Conservation (phyloP, 345 rosid species). For the Ricinus communis region DNA sequence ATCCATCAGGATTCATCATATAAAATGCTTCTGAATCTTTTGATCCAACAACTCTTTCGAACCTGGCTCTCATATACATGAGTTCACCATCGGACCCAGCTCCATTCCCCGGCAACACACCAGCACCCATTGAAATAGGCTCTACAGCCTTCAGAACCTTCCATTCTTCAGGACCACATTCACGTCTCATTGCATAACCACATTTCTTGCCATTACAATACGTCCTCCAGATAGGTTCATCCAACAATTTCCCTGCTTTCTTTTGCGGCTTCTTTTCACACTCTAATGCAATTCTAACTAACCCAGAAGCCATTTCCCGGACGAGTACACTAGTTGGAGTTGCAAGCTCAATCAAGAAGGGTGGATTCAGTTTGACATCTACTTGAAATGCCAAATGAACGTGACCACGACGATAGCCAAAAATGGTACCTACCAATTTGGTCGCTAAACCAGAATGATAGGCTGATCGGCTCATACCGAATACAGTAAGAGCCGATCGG, state of each 20-base stretch:
- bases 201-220: conserved; percentile 90
- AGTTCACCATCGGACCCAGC: conserved; percentile 71
- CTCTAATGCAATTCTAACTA: conserved; percentile 80
- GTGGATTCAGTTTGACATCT: conserved; percentile 57
- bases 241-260: conserved; percentile 48
- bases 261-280: conserved; percentile 55
- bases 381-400: conserved; percentile 85
- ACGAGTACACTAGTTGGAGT: conserved; percentile 78
- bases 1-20: conserved; percentile 87
- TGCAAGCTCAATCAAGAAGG: conserved; percentile 72
- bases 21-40: conserved; percentile 91
- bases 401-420: conserved; percentile 84
- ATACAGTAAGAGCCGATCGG: conserved; percentile 53
- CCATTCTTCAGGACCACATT: conserved; percentile 65
- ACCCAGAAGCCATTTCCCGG: conserved; percentile 91
- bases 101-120: conserved; percentile 68
- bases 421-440: conserved; percentile 72
- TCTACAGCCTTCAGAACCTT: conserved; percentile 70
- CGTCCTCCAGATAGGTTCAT: conserved; percentile 73
- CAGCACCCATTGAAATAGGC: conserved; percentile 92
- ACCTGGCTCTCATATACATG: conserved; percentile 95
- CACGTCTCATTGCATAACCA: conserved; percentile 71
- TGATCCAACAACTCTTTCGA: conserved; percentile 89
- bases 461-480: conserved; percentile 31
- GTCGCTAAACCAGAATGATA: conserved; percentile 49